Conservation (phyloP, 768 basidiomycete species). For the Pleurotus djamor region DNA sequence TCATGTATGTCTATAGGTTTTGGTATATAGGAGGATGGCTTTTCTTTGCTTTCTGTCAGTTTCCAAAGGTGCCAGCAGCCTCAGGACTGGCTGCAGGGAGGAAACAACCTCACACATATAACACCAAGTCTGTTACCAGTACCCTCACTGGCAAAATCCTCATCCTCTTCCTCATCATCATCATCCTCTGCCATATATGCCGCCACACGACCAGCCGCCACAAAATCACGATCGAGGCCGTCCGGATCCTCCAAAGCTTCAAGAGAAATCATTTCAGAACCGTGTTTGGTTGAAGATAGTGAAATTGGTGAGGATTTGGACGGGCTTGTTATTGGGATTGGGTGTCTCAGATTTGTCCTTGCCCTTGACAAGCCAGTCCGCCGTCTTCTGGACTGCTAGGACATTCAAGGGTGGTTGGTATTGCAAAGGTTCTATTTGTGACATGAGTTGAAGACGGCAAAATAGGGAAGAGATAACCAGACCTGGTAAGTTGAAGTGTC, state of each 20-base stretch:
- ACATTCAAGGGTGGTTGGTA: background rate
- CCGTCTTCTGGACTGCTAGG: constrained; percentile 30
- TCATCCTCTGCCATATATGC: constrained; percentile 43
- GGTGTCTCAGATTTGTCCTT: constrained; percentile 35
- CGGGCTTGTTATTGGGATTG: constrained; percentile 42
- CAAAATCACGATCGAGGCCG: constrained; percentile 35
- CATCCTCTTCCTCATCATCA: constrained; percentile 65
- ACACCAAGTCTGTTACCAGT: no score
- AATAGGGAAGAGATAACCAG: background rate
- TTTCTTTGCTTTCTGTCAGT: no score
- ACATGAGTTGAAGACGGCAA: background rate
- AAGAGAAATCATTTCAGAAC: constrained; percentile 46
- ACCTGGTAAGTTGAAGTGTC: background rate
- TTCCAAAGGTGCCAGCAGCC: no score
- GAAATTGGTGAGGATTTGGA: constrained; percentile 58
- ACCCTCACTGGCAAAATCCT: constrained; percentile 34
- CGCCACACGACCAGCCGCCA: constrained; percentile 54
- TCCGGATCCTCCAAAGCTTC: constrained; percentile 42
- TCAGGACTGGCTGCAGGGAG: no score
- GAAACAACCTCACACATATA: no score
- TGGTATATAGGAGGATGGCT: no score
- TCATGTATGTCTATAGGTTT: no score
- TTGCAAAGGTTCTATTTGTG: background rate
- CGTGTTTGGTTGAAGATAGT: constrained; percentile 54
- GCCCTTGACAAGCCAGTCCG: constrained; percentile 32